Evolutionary conservation across 2,329 filamentous ascomycete genomes (phyloP), one percentile per base, ranked within the genome.

Genomic region (Gyromitra esculenta): DNA sequence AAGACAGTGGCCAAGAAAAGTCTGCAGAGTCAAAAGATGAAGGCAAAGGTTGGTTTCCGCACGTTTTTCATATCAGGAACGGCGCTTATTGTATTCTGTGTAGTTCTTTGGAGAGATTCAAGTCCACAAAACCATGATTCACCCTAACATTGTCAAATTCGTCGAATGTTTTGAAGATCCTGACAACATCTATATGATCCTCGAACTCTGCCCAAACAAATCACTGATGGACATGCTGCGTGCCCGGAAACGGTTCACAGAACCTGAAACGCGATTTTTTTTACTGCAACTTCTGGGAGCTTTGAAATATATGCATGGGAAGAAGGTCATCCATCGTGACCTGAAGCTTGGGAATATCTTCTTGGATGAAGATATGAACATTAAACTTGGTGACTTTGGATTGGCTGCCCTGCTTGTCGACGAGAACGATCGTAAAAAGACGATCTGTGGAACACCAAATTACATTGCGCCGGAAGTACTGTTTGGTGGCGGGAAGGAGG

Each of bases 341-440:
- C 85, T 99, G 81, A 99, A 99, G 85, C 98, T 97, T 87, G 96
- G 96, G 63, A 99, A 99, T 83, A 91, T 99, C 80, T 99, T 99
- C 82, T 87, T 99, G 67, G 96, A 99, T 83, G 89, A 89, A 69
- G 87, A 94, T 80, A 97, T 99, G 95, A 97, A 99, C 82, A 91
- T 97, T 81, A 99, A 99, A 83, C 93, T 99, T 81, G 96, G 96
- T 57, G 96, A 99, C 83, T 99, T 99, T 85, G 96, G 96, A 1
- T 87, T 99, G 71, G 96, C 96, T 39, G 96, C 96, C 37, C 87
- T 99, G 81, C 87, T 98, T 73, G 90, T 98, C 57, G 96, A 94
- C 8, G 93, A 95, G 82, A 94, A 91, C 83, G 96, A 99, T 82
- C 90, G 96, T 79, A 89, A 96, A 81, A 97, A 93, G 35, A 99